Conservation (phyloP, 352 stramenopile genomes). For the Phytophthora uliginosa region DNA sequence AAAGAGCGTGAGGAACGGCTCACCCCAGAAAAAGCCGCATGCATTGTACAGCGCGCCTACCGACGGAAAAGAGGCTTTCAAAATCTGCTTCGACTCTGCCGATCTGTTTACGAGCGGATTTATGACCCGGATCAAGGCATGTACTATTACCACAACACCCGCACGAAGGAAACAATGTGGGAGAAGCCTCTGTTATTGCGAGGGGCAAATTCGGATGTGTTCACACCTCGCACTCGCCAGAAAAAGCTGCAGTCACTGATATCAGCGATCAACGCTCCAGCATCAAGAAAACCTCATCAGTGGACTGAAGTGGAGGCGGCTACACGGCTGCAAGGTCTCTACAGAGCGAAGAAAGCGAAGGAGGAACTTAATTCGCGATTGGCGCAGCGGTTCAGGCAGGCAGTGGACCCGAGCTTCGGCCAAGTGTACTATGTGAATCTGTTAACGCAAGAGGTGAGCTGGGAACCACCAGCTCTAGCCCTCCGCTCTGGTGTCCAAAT, state of each 20-base stretch:
- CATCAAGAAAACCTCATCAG: conserved; percentile 12
- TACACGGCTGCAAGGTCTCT: conserved; percentile 65
- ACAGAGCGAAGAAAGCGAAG: conserved; percentile 58
- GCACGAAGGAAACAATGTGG: conserved; percentile 76
- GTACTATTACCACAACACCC: conserved; percentile 89
- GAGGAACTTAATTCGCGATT: conserved; percentile 48
- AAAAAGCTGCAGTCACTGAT: conserved; percentile 46
- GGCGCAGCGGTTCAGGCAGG: conserved; percentile 63
- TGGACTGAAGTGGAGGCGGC: conserved; percentile 67
- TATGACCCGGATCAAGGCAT: conserved; percentile 58
- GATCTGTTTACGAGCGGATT: conserved; percentile 74
- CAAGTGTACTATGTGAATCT: conserved; percentile 85
- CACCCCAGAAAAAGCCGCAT: conserved; percentile 47
- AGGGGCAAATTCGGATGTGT: conserved; percentile 47
- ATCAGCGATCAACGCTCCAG: conserved; percentile 6
- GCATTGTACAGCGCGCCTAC: conserved; percentile 72
- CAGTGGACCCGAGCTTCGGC: conserved; percentile 52
- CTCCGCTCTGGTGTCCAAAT: conserved; percentile 39
- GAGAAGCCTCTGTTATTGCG: conserved; percentile 67
- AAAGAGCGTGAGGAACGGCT: conserved; percentile 28
- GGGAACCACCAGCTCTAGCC: conserved; percentile 56
- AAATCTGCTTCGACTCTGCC: conserved; percentile 52
- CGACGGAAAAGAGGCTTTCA: conserved; percentile 58
- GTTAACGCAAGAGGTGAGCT: conserved; percentile 71
- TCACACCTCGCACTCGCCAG: conserved; percentile 61